Evolutionary conservation across 768 basidiomycete species (phyloP).

Genomic region (Termitomyces sp.): DNA sequence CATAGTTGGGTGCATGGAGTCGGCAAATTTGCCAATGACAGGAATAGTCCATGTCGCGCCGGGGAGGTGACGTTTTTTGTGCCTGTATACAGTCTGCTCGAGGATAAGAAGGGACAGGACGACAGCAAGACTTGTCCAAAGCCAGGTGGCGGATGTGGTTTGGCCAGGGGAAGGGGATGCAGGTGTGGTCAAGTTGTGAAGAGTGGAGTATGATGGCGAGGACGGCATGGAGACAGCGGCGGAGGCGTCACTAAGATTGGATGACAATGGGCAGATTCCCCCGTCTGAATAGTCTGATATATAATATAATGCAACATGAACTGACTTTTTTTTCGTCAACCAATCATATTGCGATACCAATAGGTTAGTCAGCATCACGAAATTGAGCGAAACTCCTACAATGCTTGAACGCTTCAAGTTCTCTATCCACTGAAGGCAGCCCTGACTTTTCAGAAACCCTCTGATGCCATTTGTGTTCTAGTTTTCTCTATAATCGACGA

Average conservation of each 20-base stretch:
- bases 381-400: no score
- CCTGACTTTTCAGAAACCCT: background rate
- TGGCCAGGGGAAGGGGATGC: conserved; percentile 38
- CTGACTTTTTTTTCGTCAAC: conserved; percentile 31
- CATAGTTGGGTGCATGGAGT: conserved; percentile 88
- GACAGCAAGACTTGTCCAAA: conserved; percentile 68
- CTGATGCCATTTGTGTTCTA: background rate
- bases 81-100: conserved; percentile 86
- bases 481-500: background rate
- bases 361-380: conserved; percentile 14
- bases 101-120: conserved; percentile 73
- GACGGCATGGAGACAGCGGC: conserved; percentile 40
- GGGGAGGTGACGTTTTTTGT: conserved; percentile 86
- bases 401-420: no score
- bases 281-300: background rate
- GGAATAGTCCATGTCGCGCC: conserved; percentile 93
- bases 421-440: background rate
- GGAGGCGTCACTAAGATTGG: conserved; percentile 28
- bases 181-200: conserved; percentile 46
- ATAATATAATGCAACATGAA: conserved; percentile 24
- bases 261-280: conserved; percentile 30
- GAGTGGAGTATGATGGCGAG: conserved; percentile 35
- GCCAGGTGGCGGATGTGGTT: conserved; percentile 43
- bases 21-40: conserved; percentile 94
- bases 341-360: conserved; percentile 31